Base-by-base conservation (phyloP, 306 rosid genomes). In the Gastrolobium bilobum region DNA sequence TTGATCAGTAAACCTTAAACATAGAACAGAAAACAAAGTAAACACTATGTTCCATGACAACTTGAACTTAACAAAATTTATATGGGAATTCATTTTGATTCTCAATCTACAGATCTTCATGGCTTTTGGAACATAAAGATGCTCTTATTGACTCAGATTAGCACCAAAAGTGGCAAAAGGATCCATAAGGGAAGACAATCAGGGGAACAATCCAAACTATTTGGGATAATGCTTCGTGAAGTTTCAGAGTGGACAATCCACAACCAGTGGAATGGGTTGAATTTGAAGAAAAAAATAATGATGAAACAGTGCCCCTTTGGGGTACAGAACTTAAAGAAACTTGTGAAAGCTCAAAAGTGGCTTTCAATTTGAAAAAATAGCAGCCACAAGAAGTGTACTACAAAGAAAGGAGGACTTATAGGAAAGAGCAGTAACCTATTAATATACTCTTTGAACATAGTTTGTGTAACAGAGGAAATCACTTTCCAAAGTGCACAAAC, bases 211-310 rank as follows among this genome's bases (percentile, higher is more conserved):
- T 71, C 29, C 81, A 69, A 81, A 47, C 60, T 68, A 82, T 31
- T 68, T 48, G 52, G 70, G 86, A 84, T 80, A 82, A 84, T 86
- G 68, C 71, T 35, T 61, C 63, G 71, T 59, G 68, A 59, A 75
- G 88, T 76, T 84, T 88, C 86, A 75, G 87, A 87, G 79, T 84
- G 86, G 87, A 83, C 84, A 87, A 85, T 76, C 86, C 85, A 90
- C 85, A 83, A 61, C 85, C 69, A 69, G 78, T 76, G 75, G 42
- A 76, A 76, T 15, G 57, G 35, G 52, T 73, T 76, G 52, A 82
- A 81, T 61, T 72, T 56, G 37, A 60, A 15, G 33, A 78, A 58
- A 68, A 65, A 61, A 31, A 58, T 60, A 69, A n/a, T 35, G 30
- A 78, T 79, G 90, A 84, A 82, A 86, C 81, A 78, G 51, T 58